Percentiles rank a stretch among this genome's conserved stretches.
Conservation (phyloP, 495 filamentous ascomycete species). For the Neurospora sp. region DNA sequence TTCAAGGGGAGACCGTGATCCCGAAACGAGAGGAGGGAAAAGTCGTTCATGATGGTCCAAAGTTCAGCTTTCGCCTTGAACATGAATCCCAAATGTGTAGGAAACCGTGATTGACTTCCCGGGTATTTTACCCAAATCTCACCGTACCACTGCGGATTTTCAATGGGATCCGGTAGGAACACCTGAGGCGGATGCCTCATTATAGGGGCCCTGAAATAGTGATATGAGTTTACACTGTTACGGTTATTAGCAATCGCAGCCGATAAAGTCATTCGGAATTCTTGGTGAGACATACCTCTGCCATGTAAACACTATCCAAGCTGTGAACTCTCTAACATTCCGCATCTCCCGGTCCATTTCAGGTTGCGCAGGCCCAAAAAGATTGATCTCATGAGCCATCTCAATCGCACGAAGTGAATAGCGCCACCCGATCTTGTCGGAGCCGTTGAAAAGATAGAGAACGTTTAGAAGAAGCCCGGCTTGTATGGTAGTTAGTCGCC, state of each 20-base stretch:
- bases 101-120: conserved; percentile 10
- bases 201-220: conserved; percentile 19
- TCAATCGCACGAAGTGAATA: conserved; percentile 23
- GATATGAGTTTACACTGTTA: conserved; percentile 15
- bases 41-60: conserved; percentile 24
- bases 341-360: conserved; percentile 6
- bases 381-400: conserved; percentile 23
- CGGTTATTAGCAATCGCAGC: not conserved
- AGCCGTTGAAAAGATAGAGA: conserved; percentile 21
- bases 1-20: conserved; percentile 1
- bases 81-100: conserved; percentile 16
- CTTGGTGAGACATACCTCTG: conserved; percentile 22
- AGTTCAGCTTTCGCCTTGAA: conserved; percentile 27
- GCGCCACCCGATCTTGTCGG: conserved; percentile 27
- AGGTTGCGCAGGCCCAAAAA: conserved; percentile 10
- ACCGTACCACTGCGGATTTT: conserved; percentile 25
- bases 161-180: conserved; percentile 21
- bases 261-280: conserved; percentile 4
- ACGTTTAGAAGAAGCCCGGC: conserved; percentile 21
- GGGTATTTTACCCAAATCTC: conserved; percentile 31
- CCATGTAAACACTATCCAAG: conserved; percentile 28
- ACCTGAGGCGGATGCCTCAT: conserved; percentile 16
- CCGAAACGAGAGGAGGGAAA: conserved; percentile 12
- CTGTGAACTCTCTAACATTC: conserved; percentile 23
- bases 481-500: conserved; percentile 27